Evolutionary conservation across 2,329 filamentous ascomycete species (phyloP), one percentile per base, ranked within the genome.

Genomic region (Chaetomium sp.): DNA sequence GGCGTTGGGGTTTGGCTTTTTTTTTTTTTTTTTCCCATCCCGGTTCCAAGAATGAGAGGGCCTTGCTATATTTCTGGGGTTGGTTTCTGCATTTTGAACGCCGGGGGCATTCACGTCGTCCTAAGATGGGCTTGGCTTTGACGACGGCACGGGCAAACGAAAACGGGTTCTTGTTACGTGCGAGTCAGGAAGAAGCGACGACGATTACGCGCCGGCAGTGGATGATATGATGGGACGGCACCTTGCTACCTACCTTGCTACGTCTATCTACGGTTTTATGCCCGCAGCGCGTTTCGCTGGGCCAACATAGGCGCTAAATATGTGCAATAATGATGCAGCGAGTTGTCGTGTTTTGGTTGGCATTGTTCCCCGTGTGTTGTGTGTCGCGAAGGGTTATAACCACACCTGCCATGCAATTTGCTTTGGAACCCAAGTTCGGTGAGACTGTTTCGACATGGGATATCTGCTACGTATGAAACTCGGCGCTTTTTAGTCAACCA

Each of bases 1-100:
- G 76, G 77, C 75, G 76, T 72, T 74, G 70, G 77, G 75, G 73
- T 73, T 74, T 56, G 49, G 65, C 63, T 60, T 59, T 51, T 47
- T 31, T 64, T 60, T 62, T 63, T 53, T 55, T 35, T n/a, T 55
- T 42, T 42, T 42, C 5, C 38, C 16, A 42, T 27, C 27, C 50
- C 23, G 62, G 59, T 33, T 42, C 51, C 67, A 50, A 77, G 29
- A 38, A 79, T 74, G 38, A 53, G 47, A 61, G 61, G 49, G 49
- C 53, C 33, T 38, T 38, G 51, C 45, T 38, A 63, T 57, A 63
- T 27, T 45, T 47, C n/a, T 31, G 9, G 56, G 53, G 54, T 33
- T 57, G 42, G 27, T 38, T 60, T 60, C 51, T 62, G 51, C 60
- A 51, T 65, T 56, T 65, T 49, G 63, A 42, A 25, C 8, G 21